Conservation (phyloP, 2,329 filamentous ascomycete species). For the Hypoxylon sp. region DNA sequence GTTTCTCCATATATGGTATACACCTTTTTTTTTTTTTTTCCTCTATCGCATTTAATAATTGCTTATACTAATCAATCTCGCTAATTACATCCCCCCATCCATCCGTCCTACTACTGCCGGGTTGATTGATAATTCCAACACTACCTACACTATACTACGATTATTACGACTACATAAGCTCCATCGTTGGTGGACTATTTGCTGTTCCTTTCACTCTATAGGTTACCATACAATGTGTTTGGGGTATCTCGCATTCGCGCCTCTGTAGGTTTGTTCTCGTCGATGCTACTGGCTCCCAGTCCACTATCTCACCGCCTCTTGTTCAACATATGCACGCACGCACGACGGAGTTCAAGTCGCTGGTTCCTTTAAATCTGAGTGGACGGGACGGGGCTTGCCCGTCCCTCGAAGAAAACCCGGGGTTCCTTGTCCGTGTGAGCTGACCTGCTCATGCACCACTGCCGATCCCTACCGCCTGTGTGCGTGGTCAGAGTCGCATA, state of each 20-base stretch:
- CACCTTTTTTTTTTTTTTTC: constrained; percentile 1
- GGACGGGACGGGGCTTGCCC: constrained; percentile 40
- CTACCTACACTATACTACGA: constrained; percentile 1
- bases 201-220: constrained; percentile 23
- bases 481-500: constrained; percentile 46
- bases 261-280: not conserved
- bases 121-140: not conserved
- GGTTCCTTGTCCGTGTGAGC: constrained; percentile 43
- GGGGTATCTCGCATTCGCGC: constrained; percentile 11
- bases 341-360: constrained; percentile 20
- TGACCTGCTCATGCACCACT: constrained; percentile 46
- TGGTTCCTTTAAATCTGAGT: constrained; percentile 27
- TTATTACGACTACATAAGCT: constrained; percentile 3
- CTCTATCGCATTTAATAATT: constrained; percentile 1
- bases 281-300: constrained; percentile 29
- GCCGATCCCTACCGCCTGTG: constrained; percentile 47
- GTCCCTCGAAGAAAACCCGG: constrained; percentile 38
- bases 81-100: constrained; percentile 29
- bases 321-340: constrained; percentile 33
- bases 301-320: constrained; percentile 43
- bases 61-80: constrained; percentile 23
- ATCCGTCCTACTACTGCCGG: not conserved
- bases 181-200: constrained; percentile 19
- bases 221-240: constrained; percentile 30
- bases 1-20: constrained; percentile 20